Conservation (phyloP, 768 basidiomycete species). For the Agrocybe praecox region DNA sequence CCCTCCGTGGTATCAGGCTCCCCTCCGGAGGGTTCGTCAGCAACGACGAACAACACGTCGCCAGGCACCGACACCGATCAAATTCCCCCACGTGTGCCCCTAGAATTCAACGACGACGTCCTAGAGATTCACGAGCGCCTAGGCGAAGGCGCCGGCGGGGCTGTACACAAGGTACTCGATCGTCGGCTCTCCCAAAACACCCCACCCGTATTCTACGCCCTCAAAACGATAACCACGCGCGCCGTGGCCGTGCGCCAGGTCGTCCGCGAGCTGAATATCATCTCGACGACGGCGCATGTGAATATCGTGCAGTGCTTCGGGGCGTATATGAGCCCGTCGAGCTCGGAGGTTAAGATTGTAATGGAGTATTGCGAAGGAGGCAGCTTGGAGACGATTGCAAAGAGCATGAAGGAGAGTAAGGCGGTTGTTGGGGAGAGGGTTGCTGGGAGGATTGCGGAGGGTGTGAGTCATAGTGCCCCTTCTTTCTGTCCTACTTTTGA, state of each 20-base stretch:
- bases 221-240: slow-evolving; percentile 91
- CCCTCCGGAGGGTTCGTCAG: too few species aligned
- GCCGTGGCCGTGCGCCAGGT: slow-evolving; percentile 92
- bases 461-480: slow-evolving; percentile 67
- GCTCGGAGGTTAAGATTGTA: slow-evolving; percentile 91
- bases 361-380: slow-evolving; percentile 92
- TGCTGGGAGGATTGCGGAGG: slow-evolving; percentile 91
- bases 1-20: too few species aligned
- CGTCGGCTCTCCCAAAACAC: slow-evolving; percentile 48
- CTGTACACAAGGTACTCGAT: slow-evolving; percentile 91
- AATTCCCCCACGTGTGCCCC: background rate
- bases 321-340: slow-evolving; percentile 83
- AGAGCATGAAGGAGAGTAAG: slow-evolving; percentile 74
- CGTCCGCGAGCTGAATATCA: slow-evolving; percentile 88
- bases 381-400: slow-evolving; percentile 86
- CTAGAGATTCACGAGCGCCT: slow-evolving; percentile 76
- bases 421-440: slow-evolving; percentile 87
- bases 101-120: slow-evolving; percentile 53
- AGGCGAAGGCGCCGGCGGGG: slow-evolving; percentile 95
- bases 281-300: slow-evolving; percentile 75
- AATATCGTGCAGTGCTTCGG: slow-evolving; percentile 94
- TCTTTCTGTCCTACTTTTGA: background rate
- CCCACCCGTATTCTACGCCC: slow-evolving; percentile 68
- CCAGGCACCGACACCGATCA: background rate
- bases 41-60: background rate